phyloP scores from a whole-genome alignment of 768 basidiomycete genomes.

The Phlebiopsis flavidoalba region DNA sequence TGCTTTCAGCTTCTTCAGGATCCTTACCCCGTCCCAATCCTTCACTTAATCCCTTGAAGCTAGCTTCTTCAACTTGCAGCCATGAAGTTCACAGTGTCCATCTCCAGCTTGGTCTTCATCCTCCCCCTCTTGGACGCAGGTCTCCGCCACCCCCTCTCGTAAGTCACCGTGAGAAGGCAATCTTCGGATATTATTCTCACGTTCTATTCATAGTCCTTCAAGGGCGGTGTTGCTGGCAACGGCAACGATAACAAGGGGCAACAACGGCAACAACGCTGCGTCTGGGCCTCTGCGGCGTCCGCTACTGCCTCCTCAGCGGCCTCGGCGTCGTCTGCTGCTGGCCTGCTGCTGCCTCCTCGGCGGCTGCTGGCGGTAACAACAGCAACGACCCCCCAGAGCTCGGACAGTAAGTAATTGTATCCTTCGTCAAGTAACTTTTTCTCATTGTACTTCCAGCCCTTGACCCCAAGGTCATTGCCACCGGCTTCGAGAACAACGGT shows the following conservation, averaged over 20 bases:
- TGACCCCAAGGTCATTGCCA: conserved; percentile 44
- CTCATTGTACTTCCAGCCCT: conserved; percentile 44
- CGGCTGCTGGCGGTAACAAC: conserved; percentile 17
- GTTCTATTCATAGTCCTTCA: background rate
- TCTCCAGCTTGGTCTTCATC: conserved; percentile 35
- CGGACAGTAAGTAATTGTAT: conserved; percentile 27
- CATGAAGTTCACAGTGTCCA: conserved; percentile 44
- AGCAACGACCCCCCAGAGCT: conserved; percentile 39
- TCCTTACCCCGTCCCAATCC: conserved; percentile 19
- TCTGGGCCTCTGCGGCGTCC: conserved; percentile 16
- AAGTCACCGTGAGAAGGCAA: background rate
- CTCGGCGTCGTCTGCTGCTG: conserved; percentile 10
- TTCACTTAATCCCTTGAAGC: conserved; percentile 17
- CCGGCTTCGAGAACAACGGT: conserved; percentile 53
- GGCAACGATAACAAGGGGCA: background rate
- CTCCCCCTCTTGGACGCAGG: conserved; percentile 34
- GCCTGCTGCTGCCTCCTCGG: conserved; percentile 9
- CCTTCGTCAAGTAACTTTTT: conserved; percentile 38
- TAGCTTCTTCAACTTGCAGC: conserved; percentile 24
- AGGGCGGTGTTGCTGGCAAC: conserved; percentile 2
- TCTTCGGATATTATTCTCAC: background rate
- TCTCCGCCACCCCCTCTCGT: conserved; percentile 22
- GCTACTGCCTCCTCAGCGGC: conserved; percentile 9
- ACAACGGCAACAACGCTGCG: conserved; percentile 6
- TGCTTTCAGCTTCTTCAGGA: conserved; percentile 12